A percentile compares a stretch with the other conserved stretches of the same genome.
Conservation (phyloP, 768 basidiomycete genomes). For the Russula dissimulans region DNA sequence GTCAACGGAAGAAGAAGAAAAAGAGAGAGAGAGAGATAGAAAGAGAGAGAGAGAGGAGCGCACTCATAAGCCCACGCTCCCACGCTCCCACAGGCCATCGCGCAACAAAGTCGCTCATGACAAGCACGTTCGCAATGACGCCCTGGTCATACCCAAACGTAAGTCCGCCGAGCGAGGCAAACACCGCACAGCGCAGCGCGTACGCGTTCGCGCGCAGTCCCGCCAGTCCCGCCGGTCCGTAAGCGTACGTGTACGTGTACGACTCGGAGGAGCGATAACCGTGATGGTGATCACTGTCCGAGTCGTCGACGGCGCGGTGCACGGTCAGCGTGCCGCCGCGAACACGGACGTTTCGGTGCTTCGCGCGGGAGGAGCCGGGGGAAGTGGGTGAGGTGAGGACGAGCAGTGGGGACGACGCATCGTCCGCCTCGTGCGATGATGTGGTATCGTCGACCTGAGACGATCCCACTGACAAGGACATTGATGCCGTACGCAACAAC, state of each 20-base stretch:
- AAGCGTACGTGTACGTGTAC: slow-evolving; percentile 44
- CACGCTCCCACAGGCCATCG: slow-evolving; percentile 64
- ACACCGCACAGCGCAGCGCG: slow-evolving; percentile 56
- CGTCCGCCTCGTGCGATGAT: neutral
- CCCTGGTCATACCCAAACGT: slow-evolving; percentile 82
- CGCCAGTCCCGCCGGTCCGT: slow-evolving; percentile 59
- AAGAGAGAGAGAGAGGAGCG: slow-evolving; percentile 15
- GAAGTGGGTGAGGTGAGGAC: neutral
- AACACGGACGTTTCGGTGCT: neutral
- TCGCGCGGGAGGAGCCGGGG: neutral
- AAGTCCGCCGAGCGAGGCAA: slow-evolving; percentile 68
- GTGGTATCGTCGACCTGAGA: neutral
- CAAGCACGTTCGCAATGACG: slow-evolving; percentile 78
- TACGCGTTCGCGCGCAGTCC: slow-evolving; percentile 61
- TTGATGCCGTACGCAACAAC: too few species aligned
- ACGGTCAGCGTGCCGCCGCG: slow-evolving; percentile 16
- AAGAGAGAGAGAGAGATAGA: neutral
- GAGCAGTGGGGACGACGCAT: slow-evolving; percentile 11
- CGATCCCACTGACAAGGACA: neutral
- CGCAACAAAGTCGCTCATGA: slow-evolving; percentile 64
- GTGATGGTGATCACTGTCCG: too few species aligned
- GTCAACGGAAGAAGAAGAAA: too few species aligned
- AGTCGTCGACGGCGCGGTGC: slow-evolving; percentile 10
- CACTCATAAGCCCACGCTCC: slow-evolving; percentile 74
- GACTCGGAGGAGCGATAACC: too few species aligned